phyloP scores from a whole-genome alignment of 2,329 filamentous ascomycete species.

The Xylariaceae sp. region DNA sequence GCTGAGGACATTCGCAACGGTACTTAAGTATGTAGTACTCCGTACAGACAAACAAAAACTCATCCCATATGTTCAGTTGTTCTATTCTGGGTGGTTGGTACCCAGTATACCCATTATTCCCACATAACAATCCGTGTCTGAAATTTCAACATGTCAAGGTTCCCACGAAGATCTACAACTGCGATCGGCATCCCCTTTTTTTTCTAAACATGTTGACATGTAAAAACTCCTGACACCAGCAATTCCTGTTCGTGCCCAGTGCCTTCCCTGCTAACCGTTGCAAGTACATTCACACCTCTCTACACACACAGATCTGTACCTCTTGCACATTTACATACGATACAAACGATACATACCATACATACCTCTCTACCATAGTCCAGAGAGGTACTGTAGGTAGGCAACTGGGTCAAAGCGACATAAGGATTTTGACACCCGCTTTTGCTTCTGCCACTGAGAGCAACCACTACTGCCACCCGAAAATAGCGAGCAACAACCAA shows the following conservation, averaged over 20 bases:
- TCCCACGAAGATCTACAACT: conserved; percentile 18
- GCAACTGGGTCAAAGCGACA: conserved; percentile 24
- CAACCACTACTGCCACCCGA: conserved; percentile 2
- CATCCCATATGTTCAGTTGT: conserved; percentile 1
- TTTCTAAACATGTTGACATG: neutral
- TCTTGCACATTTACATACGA: no score
- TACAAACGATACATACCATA: no score
- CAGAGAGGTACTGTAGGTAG: no score
- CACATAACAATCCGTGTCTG: conserved; percentile 23
- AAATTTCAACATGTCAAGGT: conserved; percentile 17
- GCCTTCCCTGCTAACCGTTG: conserved; percentile 8
- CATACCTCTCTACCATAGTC: no score
- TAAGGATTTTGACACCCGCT: neutral
- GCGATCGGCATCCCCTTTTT: conserved; percentile 11
- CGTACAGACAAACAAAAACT: neutral
- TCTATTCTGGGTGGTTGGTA: conserved; percentile 9
- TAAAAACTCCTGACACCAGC: no score
- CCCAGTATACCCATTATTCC: conserved; percentile 12
- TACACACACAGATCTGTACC: no score
- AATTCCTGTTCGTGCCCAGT: no score
- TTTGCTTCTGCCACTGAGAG: conserved; percentile 10
- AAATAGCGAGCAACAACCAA: neutral
- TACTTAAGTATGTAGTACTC: no score
- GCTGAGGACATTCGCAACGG: no score
- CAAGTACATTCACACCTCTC: neutral